Evolutionary conservation across 495 filamentous ascomycete genomes (phyloP).

Genomic region (Penicillium pulvis): DNA sequence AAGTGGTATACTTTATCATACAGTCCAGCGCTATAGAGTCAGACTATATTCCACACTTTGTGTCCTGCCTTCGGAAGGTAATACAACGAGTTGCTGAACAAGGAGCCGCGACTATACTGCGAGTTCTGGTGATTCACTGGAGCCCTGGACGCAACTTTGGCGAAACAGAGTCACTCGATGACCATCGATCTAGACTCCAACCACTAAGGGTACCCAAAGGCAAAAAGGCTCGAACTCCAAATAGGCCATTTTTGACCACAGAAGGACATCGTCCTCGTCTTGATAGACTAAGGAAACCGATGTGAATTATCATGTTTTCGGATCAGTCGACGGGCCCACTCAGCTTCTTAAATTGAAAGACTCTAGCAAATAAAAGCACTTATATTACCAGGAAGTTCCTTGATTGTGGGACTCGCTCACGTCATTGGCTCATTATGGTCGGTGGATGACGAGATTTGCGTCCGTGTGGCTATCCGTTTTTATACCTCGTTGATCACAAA

Average conservation of each 20-base stretch:
- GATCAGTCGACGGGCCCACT: too few relatives aligned
- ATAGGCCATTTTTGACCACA: neutral
- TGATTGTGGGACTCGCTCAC: too few relatives aligned
- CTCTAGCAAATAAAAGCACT: too few relatives aligned
- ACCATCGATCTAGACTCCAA: neutral
- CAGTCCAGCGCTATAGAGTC: neutral
- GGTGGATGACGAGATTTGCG: too few relatives aligned
- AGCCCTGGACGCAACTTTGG: neutral
- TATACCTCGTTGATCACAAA: too few relatives aligned
- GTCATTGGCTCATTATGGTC: too few relatives aligned
- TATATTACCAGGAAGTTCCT: too few relatives aligned
- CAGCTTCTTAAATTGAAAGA: too few relatives aligned
- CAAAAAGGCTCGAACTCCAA: neutral
- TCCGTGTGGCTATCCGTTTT: too few relatives aligned
- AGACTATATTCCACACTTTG: neutral
- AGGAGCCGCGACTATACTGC: neutral
- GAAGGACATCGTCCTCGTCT: neutral
- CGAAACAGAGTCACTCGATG: neutral
- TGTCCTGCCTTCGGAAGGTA: neutral
- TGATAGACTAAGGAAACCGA: too few relatives aligned
- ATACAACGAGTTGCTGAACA: neutral
- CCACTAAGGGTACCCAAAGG: neutral
- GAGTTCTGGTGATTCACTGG: neutral
- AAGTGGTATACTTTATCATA: slow-evolving; percentile 2
- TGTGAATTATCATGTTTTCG: too few relatives aligned